phyloP scores from a whole-genome alignment of 208 protist species.

The Leishmania arabica region DNA sequence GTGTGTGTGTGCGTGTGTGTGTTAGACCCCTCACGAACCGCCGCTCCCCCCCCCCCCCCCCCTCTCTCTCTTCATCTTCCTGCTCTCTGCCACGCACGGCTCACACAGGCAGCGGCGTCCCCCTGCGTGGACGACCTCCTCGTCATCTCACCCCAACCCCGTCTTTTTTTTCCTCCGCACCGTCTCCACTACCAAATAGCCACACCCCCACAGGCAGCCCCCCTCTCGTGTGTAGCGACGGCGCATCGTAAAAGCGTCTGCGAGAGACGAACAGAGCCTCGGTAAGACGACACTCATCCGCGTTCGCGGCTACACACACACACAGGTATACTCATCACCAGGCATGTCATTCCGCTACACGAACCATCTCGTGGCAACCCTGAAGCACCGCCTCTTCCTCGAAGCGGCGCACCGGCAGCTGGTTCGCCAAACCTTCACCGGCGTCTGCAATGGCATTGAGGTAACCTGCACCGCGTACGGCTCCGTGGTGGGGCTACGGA shows the following conservation, averaged over 20 bases:
- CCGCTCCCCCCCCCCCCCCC: background rate
- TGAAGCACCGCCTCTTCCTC: constrained; percentile 83
- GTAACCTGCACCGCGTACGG: constrained; percentile 80
- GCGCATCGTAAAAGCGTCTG: background rate
- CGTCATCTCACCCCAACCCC: background rate
- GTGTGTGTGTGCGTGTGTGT: background rate
- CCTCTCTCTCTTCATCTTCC: background rate
- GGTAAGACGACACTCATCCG: background rate
- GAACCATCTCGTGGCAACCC: constrained; percentile 77
- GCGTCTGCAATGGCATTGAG: constrained; percentile 73
- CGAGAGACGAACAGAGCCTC: background rate
- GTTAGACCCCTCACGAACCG: background rate
- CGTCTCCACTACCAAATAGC: background rate
- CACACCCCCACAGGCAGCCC: background rate
- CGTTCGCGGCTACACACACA: background rate
- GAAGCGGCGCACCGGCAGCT: constrained; percentile 70
- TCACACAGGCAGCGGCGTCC: no score
- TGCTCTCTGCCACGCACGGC: background rate
- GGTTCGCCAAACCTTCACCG: constrained; percentile 57
- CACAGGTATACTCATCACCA: background rate
- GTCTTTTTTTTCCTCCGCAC: background rate
- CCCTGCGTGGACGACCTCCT: background rate
- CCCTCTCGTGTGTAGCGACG: background rate
- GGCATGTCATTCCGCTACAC: constrained; percentile 91
- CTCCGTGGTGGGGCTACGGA: constrained; percentile 58